Conservation (phyloP, 495 filamentous ascomycete genomes). For the Tuber indicum region DNA sequence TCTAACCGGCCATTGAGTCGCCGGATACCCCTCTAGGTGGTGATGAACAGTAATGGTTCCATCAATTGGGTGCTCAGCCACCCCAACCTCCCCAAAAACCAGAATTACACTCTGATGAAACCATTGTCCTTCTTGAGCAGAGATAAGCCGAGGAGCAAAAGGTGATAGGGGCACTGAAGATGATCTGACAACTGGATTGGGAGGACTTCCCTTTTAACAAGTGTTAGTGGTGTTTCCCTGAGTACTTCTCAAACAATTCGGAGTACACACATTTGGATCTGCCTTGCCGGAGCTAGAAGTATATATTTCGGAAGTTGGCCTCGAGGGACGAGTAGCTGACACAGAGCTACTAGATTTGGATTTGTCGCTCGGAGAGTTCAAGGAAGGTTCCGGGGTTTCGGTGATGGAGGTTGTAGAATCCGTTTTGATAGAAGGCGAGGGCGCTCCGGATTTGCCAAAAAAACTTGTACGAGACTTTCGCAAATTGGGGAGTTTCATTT, state of each 20-base stretch:
- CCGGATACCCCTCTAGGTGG: conserved; percentile 63
- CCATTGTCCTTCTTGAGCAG: conserved; percentile 38
- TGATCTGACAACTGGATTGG: conserved; percentile 16
- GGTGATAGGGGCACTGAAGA: conserved; percentile 30
- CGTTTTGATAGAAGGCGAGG: conserved; percentile 30
- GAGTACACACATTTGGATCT: neutral
- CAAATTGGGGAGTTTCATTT: conserved; percentile 28
- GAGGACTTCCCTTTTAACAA: conserved; percentile 26
- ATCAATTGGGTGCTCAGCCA: conserved; percentile 57
- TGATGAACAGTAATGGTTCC: conserved; percentile 73
- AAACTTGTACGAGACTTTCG: conserved; percentile 22
- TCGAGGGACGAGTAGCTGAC: conserved; percentile 13
- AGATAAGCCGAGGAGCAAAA: conserved; percentile 37
- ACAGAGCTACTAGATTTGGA: conserved; percentile 24
- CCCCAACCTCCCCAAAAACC: conserved; percentile 36
- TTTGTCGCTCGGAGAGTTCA: conserved; percentile 11
- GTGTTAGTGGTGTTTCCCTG: conserved; percentile 12
- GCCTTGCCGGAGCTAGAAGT: neutral
- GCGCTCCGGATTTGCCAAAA: conserved; percentile 14
- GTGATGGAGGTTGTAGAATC: conserved; percentile 26
- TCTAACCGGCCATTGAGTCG: conserved; percentile 64
- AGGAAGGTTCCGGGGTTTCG: conserved; percentile 9
- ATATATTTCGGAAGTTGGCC: conserved; percentile 29
- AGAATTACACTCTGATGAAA: conserved; percentile 37
- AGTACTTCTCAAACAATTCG: neutral